Conservation (phyloP, 2,329 filamentous ascomycete species). For the Dothidotthia symphoricarpi region DNA sequence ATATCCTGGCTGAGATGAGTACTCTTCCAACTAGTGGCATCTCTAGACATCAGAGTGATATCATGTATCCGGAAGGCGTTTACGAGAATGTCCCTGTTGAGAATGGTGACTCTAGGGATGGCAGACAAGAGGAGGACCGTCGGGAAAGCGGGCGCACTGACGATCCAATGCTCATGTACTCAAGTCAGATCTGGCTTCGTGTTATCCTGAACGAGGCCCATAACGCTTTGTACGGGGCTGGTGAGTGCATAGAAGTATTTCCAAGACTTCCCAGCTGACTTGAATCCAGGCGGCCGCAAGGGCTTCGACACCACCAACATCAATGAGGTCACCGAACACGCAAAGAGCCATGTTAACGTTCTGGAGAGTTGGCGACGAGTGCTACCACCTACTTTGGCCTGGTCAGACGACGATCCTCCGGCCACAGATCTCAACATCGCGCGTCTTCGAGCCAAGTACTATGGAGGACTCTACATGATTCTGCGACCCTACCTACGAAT, state of each 20-base stretch:
- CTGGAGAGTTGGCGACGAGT: constrained; percentile 56
- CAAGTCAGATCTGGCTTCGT: constrained; percentile 60
- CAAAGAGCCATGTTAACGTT: constrained; percentile 41
- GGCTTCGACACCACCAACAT: constrained; percentile 37
- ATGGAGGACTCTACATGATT: constrained; percentile 86
- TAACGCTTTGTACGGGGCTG: constrained; percentile 52
- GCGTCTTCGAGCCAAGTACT: constrained; percentile 88
- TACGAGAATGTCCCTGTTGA: constrained; percentile 38
- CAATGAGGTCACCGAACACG: constrained; percentile 30
- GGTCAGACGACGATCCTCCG: constrained; percentile 67
- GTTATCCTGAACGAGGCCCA: constrained; percentile 58
- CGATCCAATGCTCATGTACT: constrained; percentile 57
- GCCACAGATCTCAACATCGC: constrained; percentile 76
- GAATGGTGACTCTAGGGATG: constrained; percentile 12
- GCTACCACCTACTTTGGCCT: constrained; percentile 55
- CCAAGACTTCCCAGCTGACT: constrained; percentile 25
- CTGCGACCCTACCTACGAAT: constrained; percentile 73
- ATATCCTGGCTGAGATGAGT: constrained; percentile 84
- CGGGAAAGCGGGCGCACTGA: constrained; percentile 7
- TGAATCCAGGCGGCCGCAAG: constrained; percentile 28
- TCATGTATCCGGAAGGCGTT: constrained; percentile 66
- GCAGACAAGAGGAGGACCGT: constrained; percentile 29
- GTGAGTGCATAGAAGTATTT: constrained; percentile 14
- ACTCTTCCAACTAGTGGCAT: constrained; percentile 60
- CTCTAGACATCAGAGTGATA: constrained; percentile 56